Base-by-base conservation (phyloP, 805 yeast genomes). In the Schwanniomyces vanrijiae region DNA sequence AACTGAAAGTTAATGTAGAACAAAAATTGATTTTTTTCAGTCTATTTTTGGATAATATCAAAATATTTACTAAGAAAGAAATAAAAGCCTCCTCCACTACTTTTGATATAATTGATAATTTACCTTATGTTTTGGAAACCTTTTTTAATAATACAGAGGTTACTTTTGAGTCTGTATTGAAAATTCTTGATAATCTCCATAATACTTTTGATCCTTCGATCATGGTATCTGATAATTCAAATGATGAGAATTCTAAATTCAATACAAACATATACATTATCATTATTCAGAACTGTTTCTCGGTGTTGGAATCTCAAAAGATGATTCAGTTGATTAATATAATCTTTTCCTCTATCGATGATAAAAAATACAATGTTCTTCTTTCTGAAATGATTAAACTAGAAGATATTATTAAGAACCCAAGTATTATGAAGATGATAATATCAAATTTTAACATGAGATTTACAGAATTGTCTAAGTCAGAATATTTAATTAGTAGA, bases 131-230 rank as follows among this genome's bases (percentile, higher is more conserved):
- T 6, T 51, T 68, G 33, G 57, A 55, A 10, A 44, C 47, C 6
- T 52, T 69, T 33, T 61, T 66, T 37, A 47, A 48, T 33, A 34
- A 43, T 43, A 53, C 51, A 37, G 26, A 43, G 0, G 31, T 58
- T 31, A 14, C 19, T 31, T 62, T 51, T 43, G 64, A 60, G 3
- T 40, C 43, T n/a, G 47, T 62, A 1, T 55, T 59, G 43, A 61
- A 58, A 35, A 46, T 68, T 5, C 38, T 68, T 3, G 51, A 60
- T n/a, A 57, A 53, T 28, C 55, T 69, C 37, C 62, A 59, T 26
- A 73, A 68, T 28, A 61, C 72, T 0, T 70, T 70, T 52, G 67
- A 63, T 19, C 61, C 70, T 2, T 38, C 56, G 3, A 50, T 65
- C 2, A 43, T 45, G 19, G 41, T 46, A n/a, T 26, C 40, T 13